A percentile compares a stretch with the other conserved stretches of the same genome.
These are phyloP conservation scores for Hura crepitans DNA, from an alignment of 441 rosid genomes.

Conservation along the genomic window DNA sequence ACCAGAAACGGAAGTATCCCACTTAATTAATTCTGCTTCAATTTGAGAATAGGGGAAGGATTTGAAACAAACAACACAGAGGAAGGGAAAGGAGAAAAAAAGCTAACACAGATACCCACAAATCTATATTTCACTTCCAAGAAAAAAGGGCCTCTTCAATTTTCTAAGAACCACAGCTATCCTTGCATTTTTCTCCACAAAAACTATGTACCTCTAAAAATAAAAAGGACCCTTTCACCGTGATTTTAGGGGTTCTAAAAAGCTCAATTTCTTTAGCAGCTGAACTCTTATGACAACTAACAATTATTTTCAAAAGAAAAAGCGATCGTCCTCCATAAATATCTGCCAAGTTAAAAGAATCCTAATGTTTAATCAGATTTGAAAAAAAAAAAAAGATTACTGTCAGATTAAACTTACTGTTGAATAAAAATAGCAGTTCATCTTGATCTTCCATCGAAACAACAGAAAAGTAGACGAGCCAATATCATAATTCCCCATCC, in stretches of 20 bases:
- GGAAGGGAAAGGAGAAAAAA: conserved; percentile 1
- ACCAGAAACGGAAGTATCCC: conserved; percentile 1
- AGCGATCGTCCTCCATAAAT: background rate
- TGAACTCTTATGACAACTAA: background rate
- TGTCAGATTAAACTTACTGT: background rate
- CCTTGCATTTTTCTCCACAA: conserved; percentile 35
- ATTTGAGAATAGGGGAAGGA: background rate
- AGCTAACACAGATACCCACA: conserved; percentile 23
- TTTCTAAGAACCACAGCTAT: conserved; percentile 29
- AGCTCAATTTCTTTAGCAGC: conserved; percentile 21
- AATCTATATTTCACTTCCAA: conserved; percentile 31
- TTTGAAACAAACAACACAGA: background rate
- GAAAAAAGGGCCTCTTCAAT: conserved; percentile 35
- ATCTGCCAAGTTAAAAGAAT: background rate
- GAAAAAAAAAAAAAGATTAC: background rate
- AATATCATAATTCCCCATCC: background rate
- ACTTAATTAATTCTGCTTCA: background rate
- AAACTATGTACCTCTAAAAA: conserved; percentile 9
- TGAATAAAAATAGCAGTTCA: background rate
- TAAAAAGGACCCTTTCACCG: conserved; percentile 32
- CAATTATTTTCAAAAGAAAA: background rate
- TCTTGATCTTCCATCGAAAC: background rate
- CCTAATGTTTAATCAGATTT: background rate
- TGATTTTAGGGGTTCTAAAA: conserved; percentile 37
- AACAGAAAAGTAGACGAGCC: background rate